A percentile compares a stretch with the other conserved stretches of the same genome.
Evolutionary conservation across 2,329 filamentous ascomycete species (phyloP).

Genomic region (Curvularia hawaiiensis): DNA sequence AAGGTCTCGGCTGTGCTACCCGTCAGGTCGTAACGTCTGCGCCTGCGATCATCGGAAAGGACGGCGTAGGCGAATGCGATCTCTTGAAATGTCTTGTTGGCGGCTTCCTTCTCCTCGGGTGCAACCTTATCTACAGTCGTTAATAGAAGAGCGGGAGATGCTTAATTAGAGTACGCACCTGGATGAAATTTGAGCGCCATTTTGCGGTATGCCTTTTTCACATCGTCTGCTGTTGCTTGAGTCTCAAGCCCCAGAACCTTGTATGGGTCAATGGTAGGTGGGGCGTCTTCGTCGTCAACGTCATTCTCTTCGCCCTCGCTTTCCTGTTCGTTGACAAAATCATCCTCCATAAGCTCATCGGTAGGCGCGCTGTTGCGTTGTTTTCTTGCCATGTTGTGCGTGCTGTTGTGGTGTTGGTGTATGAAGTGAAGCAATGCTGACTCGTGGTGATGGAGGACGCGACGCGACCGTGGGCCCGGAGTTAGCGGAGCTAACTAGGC

Average conservation of each 20-base stretch:
- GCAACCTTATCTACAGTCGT: slow-evolving; percentile 72
- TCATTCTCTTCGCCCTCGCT: slow-evolving; percentile 25
- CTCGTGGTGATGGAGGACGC: slow-evolving; percentile 21
- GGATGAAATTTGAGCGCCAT: slow-evolving; percentile 82
- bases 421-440: slow-evolving; percentile 10
- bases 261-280: slow-evolving; percentile 78
- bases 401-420: slow-evolving; percentile 9
- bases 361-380: slow-evolving; percentile 10
- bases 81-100: slow-evolving; percentile 83
- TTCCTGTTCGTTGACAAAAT: slow-evolving; percentile 55
- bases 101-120: slow-evolving; percentile 69
- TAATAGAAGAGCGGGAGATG: slow-evolving; percentile 25
- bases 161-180: slow-evolving; percentile 51
- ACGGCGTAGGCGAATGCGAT: slow-evolving; percentile 94
- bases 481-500: slow-evolving; percentile 25
- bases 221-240: slow-evolving; percentile 73
- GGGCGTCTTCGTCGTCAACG: slow-evolving; percentile 53
- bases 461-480: slow-evolving; percentile 35
- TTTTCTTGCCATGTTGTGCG: slow-evolving; percentile 15
- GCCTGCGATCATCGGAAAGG: slow-evolving; percentile 79
- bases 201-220: slow-evolving; percentile 92
- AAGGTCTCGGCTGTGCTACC: slow-evolving; percentile 87
- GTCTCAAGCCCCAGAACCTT: slow-evolving; percentile 74
- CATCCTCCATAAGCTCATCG: slow-evolving; percentile 16
- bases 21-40: slow-evolving; percentile 86